Conservation (phyloP, 1,139 yeast species). For the Geotrichum aggregatum region DNA sequence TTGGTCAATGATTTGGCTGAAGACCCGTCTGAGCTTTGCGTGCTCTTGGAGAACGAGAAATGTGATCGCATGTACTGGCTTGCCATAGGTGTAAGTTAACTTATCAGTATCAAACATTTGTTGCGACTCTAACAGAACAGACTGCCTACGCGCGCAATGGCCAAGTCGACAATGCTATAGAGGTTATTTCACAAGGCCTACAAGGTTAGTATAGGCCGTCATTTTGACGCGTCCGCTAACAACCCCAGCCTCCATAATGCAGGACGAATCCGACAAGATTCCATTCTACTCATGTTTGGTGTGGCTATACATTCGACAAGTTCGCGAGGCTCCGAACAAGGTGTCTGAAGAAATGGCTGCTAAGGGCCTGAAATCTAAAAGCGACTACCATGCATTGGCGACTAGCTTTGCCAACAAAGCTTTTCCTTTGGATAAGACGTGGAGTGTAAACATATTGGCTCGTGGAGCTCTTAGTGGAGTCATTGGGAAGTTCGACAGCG, state of each 20-base stretch:
- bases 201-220: conserved; percentile 33
- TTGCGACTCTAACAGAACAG: conserved; percentile 17
- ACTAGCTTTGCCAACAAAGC: conserved; percentile 35
- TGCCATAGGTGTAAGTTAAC: conserved; percentile 52
- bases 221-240: conserved; percentile 2
- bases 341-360: conserved; percentile 30
- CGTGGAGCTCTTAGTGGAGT: conserved; percentile 51
- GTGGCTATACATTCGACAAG: conserved; percentile 65
- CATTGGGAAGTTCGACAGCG: conserved; percentile 60
- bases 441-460: conserved; percentile 53
- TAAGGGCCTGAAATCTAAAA: conserved; percentile 25
- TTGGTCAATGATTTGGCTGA: conserved; percentile 74
- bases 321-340: conserved; percentile 40
- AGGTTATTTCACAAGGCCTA: conserved; percentile 61
- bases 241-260: conserved; percentile 28
- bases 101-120: neutral
- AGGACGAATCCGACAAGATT: conserved; percentile 48
- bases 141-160: conserved; percentile 69
- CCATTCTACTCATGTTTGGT: conserved; percentile 60
- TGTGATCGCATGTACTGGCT: conserved; percentile 80
- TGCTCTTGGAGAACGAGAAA: conserved; percentile 71
- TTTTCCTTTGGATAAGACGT: conserved; percentile 41
- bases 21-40: conserved; percentile 77
- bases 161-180: conserved; percentile 57
- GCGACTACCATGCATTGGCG: conserved; percentile 33